phyloP scores from a whole-genome alignment of 2,329 filamentous ascomycete species.

The Epichloe uncinata region DNA sequence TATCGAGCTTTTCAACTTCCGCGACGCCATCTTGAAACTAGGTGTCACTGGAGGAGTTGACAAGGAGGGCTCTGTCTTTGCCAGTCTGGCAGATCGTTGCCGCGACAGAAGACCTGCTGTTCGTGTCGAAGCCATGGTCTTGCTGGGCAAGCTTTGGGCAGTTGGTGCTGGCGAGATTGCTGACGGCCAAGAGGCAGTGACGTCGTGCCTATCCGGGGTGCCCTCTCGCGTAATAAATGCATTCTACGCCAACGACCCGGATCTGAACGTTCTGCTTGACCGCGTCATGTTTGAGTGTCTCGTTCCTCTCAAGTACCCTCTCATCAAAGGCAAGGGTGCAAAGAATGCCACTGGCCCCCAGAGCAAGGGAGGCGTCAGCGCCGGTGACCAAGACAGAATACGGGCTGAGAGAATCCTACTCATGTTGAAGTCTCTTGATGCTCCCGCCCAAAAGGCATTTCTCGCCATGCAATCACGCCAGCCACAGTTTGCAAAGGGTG shows the following conservation, averaged over 20 bases:
- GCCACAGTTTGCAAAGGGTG: slow-evolving; percentile 55
- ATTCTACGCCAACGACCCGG: slow-evolving; percentile 78
- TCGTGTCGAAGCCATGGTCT: slow-evolving; percentile 72
- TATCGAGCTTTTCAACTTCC: slow-evolving; percentile 67
- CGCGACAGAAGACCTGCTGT: slow-evolving; percentile 75
- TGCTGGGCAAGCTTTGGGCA: slow-evolving; percentile 84
- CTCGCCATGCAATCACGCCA: slow-evolving; percentile 75
- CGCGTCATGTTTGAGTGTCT: slow-evolving; percentile 76
- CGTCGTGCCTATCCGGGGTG: slow-evolving; percentile 60
- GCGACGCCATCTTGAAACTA: slow-evolving; percentile 69
- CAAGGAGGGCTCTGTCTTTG: slow-evolving; percentile 65
- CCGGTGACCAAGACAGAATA: slow-evolving; percentile 59
- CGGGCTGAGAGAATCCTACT: slow-evolving; percentile 75
- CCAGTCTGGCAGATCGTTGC: slow-evolving; percentile 72
- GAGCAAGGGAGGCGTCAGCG: slow-evolving; percentile 24
- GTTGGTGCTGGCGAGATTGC: slow-evolving; percentile 83
- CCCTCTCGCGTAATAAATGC: slow-evolving; percentile 77
- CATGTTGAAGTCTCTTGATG: slow-evolving; percentile 64
- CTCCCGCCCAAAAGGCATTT: slow-evolving; percentile 71
- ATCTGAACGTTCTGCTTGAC: slow-evolving; percentile 75
- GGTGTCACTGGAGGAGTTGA: slow-evolving; percentile 62
- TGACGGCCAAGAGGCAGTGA: slow-evolving; percentile 64
- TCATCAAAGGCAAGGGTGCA: slow-evolving; percentile 42
- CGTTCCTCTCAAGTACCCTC: slow-evolving; percentile 78
- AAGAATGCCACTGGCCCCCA: slow-evolving; percentile 49